Evolutionary conservation across 2,329 filamentous ascomycete genomes (phyloP).

Genomic region (Colletotrichum paranaense): DNA sequence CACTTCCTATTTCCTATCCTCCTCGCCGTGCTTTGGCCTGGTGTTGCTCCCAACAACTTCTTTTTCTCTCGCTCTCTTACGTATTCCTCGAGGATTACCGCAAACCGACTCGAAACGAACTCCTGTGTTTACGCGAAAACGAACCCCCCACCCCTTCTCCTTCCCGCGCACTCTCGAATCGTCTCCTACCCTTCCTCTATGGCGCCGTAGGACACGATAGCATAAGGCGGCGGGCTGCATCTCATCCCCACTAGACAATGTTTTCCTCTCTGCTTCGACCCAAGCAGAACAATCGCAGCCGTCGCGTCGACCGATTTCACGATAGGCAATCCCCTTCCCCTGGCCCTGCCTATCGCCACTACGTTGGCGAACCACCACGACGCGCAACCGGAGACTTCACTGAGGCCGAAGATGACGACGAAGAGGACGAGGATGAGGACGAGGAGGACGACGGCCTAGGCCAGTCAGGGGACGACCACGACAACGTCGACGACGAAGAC

Average conservation of each 20-base stretch:
- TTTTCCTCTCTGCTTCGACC: conserved; percentile 38
- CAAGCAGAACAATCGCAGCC: conserved; percentile 33
- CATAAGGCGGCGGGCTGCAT: conserved; percentile 32
- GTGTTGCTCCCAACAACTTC: background rate
- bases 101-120: conserved; percentile 1
- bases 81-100: background rate
- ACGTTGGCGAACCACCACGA: conserved; percentile 48
- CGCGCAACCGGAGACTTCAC: conserved; percentile 75
- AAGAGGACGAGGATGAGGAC: conserved; percentile 62
- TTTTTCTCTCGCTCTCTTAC: background rate
- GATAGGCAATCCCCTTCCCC: conserved; percentile 32
- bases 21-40: conserved; percentile 18
- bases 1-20: background rate
- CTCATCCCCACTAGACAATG: conserved; percentile 34
- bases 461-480: conserved; percentile 45
- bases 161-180: conserved; percentile 3
- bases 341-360: conserved; percentile 43
- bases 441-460: conserved; percentile 44
- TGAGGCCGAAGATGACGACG: conserved; percentile 68
- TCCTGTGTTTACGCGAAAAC: background rate
- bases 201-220: conserved; percentile 31
- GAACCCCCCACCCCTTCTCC: background rate
- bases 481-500: conserved; percentile 50
- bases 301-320: conserved; percentile 30
- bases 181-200: conserved; percentile 15